These are phyloP conservation scores for Pelargonium fulgidum DNA, from an alignment of 441 rosid species.

Conservation along the genomic window DNA sequence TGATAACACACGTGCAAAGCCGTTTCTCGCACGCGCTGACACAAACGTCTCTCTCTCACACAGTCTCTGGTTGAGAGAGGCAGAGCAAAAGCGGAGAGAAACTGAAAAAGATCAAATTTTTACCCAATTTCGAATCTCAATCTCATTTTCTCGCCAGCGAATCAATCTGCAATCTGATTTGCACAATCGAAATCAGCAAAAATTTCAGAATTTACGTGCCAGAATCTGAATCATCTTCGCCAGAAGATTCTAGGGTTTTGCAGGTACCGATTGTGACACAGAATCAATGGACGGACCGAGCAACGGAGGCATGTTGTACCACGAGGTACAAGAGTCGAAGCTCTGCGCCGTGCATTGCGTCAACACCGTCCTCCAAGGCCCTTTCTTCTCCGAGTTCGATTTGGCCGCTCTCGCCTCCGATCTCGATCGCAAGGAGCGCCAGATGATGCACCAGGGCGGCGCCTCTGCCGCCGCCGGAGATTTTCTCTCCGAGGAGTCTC, in stretches of 20 bases:
- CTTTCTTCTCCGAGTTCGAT: constrained; percentile 89
- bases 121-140: no score
- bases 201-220: no score
- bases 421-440: constrained; percentile 80
- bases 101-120: no score
- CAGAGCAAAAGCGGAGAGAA: no score
- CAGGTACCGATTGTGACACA: not conserved
- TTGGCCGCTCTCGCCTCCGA: constrained; percentile 88
- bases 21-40: no score
- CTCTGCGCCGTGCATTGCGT: constrained; percentile 99
- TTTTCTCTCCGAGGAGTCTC: constrained; percentile 73
- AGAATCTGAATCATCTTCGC: no score
- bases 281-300: constrained; percentile 56
- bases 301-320: constrained; percentile 95
- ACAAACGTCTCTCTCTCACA: no score
- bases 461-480: constrained; percentile 30
- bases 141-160: no score
- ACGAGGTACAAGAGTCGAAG: constrained; percentile 93
- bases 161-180: no score
- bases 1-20: no score
- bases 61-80: no score
- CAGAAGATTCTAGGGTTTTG: constrained; percentile 4
- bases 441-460: constrained; percentile 52
- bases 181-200: no score
- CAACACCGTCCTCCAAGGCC: constrained; percentile 89